These are phyloP conservation scores for Boletus huronensis DNA, from an alignment of 768 basidiomycete genomes.

Conservation along the genomic window DNA sequence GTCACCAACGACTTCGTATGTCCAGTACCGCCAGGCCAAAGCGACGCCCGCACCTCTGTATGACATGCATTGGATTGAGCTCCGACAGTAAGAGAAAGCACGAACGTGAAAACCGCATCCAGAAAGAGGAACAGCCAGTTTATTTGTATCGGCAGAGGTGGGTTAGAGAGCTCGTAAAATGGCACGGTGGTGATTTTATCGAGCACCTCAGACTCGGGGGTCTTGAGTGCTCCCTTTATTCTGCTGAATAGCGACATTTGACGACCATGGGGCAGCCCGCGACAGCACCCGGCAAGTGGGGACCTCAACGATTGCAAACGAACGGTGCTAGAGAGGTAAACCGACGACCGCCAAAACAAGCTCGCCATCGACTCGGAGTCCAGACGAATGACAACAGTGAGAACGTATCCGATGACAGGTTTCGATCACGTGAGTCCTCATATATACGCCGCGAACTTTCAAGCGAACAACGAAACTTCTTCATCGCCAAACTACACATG, in stretches of 20 bases:
- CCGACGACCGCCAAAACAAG: slow-evolving; percentile 11
- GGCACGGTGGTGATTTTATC: slow-evolving; percentile 19
- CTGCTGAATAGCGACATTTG: slow-evolving; percentile 12
- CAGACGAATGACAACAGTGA: too few relatives aligned
- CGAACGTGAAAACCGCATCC: slow-evolving; percentile 31
- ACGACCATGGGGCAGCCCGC: neutral
- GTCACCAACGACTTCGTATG: slow-evolving; percentile 15
- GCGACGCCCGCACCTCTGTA: slow-evolving; percentile 25
- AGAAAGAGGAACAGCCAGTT: slow-evolving; percentile 29
- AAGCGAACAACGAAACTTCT: too few relatives aligned
- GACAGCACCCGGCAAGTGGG: neutral
- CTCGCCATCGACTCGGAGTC: slow-evolving; percentile 16
- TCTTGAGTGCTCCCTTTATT: slow-evolving; percentile 5
- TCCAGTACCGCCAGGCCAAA: slow-evolving; percentile 30
- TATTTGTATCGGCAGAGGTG: slow-evolving; percentile 20
- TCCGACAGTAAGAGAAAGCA: neutral
- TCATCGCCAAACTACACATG: neutral
- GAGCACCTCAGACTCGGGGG: slow-evolving; percentile 16
- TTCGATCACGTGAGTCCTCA: slow-evolving; percentile 10
- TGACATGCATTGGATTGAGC: neutral
- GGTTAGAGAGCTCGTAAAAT: slow-evolving; percentile 24
- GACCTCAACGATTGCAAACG: neutral
- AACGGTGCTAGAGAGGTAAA: neutral
- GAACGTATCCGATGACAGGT: too few relatives aligned
- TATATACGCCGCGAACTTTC: too few relatives aligned